A percentile compares a stretch with the other conserved stretches of the same genome.
Evolutionary conservation across 139 green algal species (phyloP).

Genomic region (Chlamydomonas incerta): DNA sequence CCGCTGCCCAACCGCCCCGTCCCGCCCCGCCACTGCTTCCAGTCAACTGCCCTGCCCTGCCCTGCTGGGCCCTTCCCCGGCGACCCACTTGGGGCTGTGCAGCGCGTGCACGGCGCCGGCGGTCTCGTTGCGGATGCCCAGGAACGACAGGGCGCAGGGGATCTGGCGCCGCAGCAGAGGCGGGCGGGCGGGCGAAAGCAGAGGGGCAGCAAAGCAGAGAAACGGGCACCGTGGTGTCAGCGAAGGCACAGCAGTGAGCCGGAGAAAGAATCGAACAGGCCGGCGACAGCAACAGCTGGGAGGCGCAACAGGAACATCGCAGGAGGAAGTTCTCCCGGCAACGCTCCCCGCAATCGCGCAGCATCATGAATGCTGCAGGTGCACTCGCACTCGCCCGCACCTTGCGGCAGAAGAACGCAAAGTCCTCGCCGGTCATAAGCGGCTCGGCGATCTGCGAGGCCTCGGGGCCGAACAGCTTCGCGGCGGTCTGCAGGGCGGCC

Average conservation of each 20-base stretch:
- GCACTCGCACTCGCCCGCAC: slow-evolving; percentile 7
- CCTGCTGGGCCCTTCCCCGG: background rate
- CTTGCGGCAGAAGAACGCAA: slow-evolving; percentile 79
- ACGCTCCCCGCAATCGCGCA: too few relatives aligned
- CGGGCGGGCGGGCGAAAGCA: too few relatives aligned
- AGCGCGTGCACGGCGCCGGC: slow-evolving; percentile 72
- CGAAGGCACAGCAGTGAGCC: too few relatives aligned
- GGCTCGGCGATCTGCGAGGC: slow-evolving; percentile 50
- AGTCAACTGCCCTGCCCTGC: background rate
- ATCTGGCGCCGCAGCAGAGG: slow-evolving; percentile 37
- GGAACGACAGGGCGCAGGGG: slow-evolving; percentile 80
- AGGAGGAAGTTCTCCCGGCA: too few relatives aligned
- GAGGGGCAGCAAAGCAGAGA: too few relatives aligned
- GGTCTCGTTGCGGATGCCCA: slow-evolving; percentile 87
- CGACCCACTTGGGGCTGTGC: slow-evolving; percentile 71
- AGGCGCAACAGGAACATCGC: too few relatives aligned
- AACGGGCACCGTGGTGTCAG: too few relatives aligned
- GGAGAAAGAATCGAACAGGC: too few relatives aligned
- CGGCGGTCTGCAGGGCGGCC: background rate
- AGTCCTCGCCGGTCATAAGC: slow-evolving; percentile 88
- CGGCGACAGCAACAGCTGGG: too few relatives aligned
- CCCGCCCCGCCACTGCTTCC: too few relatives aligned
- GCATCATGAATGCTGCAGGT: too few relatives aligned
- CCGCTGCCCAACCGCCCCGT: too few relatives aligned
- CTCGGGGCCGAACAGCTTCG: slow-evolving; percentile 26